phyloP scores from a whole-genome alignment of 306 rosid species.

The Cyclanthera cordifolia region DNA sequence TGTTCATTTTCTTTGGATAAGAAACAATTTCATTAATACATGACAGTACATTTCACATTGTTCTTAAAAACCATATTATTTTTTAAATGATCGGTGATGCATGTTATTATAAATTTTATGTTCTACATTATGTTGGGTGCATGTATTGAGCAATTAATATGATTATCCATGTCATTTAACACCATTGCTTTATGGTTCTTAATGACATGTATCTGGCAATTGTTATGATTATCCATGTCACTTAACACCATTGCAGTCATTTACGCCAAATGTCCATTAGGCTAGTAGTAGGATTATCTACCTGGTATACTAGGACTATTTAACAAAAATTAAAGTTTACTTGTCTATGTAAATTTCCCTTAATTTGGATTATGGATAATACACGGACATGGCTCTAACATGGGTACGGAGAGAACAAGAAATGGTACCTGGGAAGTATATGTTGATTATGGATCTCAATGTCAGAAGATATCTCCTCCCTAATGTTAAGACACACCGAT shows the following conservation, averaged over 20 bases:
- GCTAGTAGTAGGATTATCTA: neutral
- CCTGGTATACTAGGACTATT: neutral
- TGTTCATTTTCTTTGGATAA: too few species aligned
- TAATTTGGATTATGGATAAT: neutral
- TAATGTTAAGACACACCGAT: conserved; percentile 51
- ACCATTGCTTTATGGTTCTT: neutral
- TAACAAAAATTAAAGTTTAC: neutral
- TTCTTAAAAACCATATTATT: neutral
- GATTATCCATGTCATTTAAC: neutral
- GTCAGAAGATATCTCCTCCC: conserved; percentile 66
- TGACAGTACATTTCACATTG: neutral
- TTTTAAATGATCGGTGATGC: neutral
- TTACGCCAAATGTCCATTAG: neutral
- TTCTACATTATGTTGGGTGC: neutral
- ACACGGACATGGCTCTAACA: neutral
- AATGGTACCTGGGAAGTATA: conserved; percentile 82
- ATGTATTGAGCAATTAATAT: neutral
- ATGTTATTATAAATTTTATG: neutral
- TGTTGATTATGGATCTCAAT: conserved; percentile 83
- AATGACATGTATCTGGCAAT: neutral
- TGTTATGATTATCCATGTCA: neutral
- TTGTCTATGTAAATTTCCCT: neutral
- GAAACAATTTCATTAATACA: too few species aligned
- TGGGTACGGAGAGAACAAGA: neutral
- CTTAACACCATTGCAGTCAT: neutral